Conservation (phyloP, 2,329 filamentous ascomycete genomes). For the Aschersonia sp. region DNA sequence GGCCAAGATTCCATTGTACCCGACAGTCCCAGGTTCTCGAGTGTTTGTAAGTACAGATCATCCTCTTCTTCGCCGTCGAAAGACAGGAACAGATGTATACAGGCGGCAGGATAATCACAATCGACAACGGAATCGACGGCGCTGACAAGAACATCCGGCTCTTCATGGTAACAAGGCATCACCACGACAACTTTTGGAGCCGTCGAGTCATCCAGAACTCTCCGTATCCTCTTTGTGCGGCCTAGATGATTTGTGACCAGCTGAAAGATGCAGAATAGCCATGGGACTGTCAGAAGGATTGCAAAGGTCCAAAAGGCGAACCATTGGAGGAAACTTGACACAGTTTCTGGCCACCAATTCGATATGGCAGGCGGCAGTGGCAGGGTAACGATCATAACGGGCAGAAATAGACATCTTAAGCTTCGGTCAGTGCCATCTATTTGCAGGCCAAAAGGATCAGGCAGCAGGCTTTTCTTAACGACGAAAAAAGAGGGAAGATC, state of each 20-base stretch:
- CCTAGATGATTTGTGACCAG: constrained; percentile 79
- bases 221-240: constrained; percentile 66
- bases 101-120: constrained; percentile 83
- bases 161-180: constrained; percentile 94
- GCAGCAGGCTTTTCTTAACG: no score
- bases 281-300: constrained; percentile 70
- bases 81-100: constrained; percentile 87
- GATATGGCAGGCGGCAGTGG: constrained; percentile 64
- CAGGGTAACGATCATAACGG: constrained; percentile 86
- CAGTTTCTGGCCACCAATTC: constrained; percentile 51
- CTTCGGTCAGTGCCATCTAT: neutral
- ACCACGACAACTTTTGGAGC: constrained; percentile 92
- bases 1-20: constrained; percentile 66
- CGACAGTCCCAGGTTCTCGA: constrained; percentile 72
- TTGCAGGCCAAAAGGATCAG: neutral
- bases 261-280: constrained; percentile 86
- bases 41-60: constrained; percentile 75
- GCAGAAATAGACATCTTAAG: constrained; percentile 65
- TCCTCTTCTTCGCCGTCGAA: constrained; percentile 87
- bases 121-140: constrained; percentile 86
- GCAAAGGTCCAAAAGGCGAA: constrained; percentile 94
- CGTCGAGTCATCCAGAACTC: constrained; percentile 67
- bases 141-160: constrained; percentile 67
- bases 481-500: no score
- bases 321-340: constrained; percentile 71